Evolutionary conservation across 2,329 filamentous ascomycete species (phyloP).

Genomic region (Aspergillus fructus): DNA sequence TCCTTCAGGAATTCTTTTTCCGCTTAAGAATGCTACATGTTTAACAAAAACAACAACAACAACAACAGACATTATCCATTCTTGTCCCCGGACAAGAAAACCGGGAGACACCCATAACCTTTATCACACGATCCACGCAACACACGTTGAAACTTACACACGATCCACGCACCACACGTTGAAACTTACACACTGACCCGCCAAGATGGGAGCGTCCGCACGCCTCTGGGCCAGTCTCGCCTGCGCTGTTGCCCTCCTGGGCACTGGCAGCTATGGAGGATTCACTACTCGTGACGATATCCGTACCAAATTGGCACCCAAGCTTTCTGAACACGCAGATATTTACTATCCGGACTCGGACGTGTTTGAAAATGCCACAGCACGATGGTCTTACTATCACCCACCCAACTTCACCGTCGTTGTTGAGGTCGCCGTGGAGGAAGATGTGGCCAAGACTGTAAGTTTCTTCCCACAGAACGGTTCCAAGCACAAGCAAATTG

Average conservation of each 20-base stretch:
- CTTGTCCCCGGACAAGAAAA: not conserved
- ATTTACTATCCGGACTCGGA: conserved; percentile 10
- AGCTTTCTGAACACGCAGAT: conserved; percentile 7
- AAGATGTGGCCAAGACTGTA: conserved; percentile 15
- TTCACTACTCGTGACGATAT: not conserved
- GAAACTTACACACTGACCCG: not conserved
- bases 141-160: not conserved
- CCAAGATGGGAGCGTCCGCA: not conserved
- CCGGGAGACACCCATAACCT: not conserved
- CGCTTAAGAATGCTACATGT: conserved; percentile 1
- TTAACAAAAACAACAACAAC: not conserved
- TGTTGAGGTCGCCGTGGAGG: conserved; percentile 13
- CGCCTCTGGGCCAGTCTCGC: not conserved
- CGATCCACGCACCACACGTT: not conserved
- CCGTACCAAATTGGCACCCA: not conserved
- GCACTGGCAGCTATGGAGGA: not conserved
- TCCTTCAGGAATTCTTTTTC: not conserved
- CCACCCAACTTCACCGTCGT: conserved; percentile 13
- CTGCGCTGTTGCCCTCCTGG: not conserved
- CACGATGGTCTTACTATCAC: conserved; percentile 12
- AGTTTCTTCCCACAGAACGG: not conserved
- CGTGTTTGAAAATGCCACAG: conserved; percentile 7
- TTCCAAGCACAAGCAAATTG: not conserved
- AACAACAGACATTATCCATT: not conserved
- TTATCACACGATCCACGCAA: not conserved